Evolutionary conservation across 1,139 yeast genomes (phyloP).

Genomic region (Yamadazyma jaroonii): DNA sequence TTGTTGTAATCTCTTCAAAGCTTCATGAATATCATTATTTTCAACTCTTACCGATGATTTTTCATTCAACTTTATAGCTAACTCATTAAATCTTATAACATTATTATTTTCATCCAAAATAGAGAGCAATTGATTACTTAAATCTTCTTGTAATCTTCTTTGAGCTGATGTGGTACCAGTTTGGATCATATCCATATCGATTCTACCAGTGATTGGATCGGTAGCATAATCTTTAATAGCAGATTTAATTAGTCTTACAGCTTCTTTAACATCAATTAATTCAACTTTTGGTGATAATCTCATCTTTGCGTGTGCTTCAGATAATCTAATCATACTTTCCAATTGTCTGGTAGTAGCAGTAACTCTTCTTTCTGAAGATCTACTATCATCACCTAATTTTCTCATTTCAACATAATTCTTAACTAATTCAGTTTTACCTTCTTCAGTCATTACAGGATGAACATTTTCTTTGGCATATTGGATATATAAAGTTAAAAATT

Average conservation of each 20-base stretch:
- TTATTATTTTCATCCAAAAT: slow-evolving; percentile 42
- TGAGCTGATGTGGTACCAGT: slow-evolving; percentile 94
- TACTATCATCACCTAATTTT: slow-evolving; percentile 85
- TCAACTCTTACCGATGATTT: slow-evolving; percentile 69
- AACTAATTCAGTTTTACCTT: slow-evolving; percentile 85
- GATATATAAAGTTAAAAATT: slow-evolving; percentile 81
- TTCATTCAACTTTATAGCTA: slow-evolving; percentile 65
- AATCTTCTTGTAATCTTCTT: slow-evolving; percentile 73
- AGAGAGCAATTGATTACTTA: slow-evolving; percentile 57
- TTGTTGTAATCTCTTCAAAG: slow-evolving; percentile 64
- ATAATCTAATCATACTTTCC: slow-evolving; percentile 88
- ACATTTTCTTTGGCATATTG: slow-evolving; percentile 86
- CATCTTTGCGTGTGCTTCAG: slow-evolving; percentile 98
- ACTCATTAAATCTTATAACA: slow-evolving; percentile 57
- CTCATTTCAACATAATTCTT: slow-evolving; percentile 91
- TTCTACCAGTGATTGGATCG: slow-evolving; percentile 93
- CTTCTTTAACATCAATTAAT: slow-evolving; percentile 84
- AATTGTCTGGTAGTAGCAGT: slow-evolving; percentile 98
- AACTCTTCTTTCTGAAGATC: slow-evolving; percentile 83
- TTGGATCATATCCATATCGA: slow-evolving; percentile 95
- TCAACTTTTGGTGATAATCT: slow-evolving; percentile 71
- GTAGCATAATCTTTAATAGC: slow-evolving; percentile 98
- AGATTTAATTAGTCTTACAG: slow-evolving; percentile 85
- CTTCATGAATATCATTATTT: slow-evolving; percentile 65
- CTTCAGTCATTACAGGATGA: slow-evolving; percentile 74